Evolutionary conservation across 2,329 filamentous ascomycete species (phyloP).

Genomic region (Stemphylium lycopersici): DNA sequence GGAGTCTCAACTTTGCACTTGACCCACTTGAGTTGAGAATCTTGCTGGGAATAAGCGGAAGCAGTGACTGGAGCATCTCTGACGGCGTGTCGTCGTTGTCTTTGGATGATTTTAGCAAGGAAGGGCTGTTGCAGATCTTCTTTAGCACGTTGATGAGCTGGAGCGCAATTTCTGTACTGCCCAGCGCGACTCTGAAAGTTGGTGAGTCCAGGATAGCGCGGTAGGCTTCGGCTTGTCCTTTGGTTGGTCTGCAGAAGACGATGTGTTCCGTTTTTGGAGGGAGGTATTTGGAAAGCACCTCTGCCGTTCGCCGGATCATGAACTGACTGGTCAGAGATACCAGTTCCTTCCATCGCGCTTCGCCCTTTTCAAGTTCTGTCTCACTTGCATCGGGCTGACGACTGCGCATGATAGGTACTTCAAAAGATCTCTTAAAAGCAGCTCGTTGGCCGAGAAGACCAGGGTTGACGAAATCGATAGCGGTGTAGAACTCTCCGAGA

Average conservation of each 20-base stretch:
- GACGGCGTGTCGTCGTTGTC: constrained; percentile 56
- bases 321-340: constrained; percentile 66
- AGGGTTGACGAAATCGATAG: constrained; percentile 73
- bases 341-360: constrained; percentile 66
- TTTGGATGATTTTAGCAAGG: constrained; percentile 61
- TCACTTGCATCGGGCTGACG: constrained; percentile 67
- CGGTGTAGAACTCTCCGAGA: constrained; percentile 69
- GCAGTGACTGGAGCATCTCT: constrained; percentile 50
- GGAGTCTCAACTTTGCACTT: constrained; percentile 70
- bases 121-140: constrained; percentile 76
- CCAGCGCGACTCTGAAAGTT: constrained; percentile 66
- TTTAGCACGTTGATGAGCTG: constrained; percentile 75
- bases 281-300: constrained; percentile 69
- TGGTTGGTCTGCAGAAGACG: constrained; percentile 68
- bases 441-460: constrained; percentile 67
- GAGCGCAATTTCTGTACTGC: constrained; percentile 66
- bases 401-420: constrained; percentile 67
- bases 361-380: constrained; percentile 68
- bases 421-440: constrained; percentile 68
- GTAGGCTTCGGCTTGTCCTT: constrained; percentile 65
- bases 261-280: constrained; percentile 72
- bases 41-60: constrained; percentile 62
- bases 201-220: constrained; percentile 69
- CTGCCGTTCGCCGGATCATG: constrained; percentile 69
- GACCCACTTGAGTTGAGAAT: constrained; percentile 63